phyloP scores from a whole-genome alignment of 352 stramenopile species.

The Phytophthora pini region DNA sequence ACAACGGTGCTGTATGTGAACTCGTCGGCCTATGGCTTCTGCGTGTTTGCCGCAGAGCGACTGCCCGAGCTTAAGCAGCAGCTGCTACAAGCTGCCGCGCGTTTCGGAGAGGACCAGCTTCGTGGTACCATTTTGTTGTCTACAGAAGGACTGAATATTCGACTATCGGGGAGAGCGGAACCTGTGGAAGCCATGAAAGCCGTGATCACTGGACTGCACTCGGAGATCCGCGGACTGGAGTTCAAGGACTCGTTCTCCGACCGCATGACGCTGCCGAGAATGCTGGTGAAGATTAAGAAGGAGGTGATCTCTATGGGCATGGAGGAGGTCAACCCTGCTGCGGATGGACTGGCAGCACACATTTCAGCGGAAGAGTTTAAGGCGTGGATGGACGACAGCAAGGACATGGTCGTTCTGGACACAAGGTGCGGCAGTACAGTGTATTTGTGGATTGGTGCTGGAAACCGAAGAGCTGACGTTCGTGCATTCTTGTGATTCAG shows the following conservation, averaged over 20 bases:
- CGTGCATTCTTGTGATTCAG: slow-evolving; percentile 25
- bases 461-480: slow-evolving; percentile 14
- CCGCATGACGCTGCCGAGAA: slow-evolving; percentile 62
- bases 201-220: slow-evolving; percentile 45
- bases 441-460: not conserved
- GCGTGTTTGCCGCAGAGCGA: slow-evolving; percentile 46
- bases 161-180: slow-evolving; percentile 52
- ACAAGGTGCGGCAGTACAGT: slow-evolving; percentile 46
- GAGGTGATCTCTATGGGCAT: slow-evolving; percentile 82
- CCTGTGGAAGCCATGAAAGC: slow-evolving; percentile 60
- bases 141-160: slow-evolving; percentile 73
- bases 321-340: slow-evolving; percentile 45
- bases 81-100: slow-evolving; percentile 35
- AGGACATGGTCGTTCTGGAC: slow-evolving; percentile 75
- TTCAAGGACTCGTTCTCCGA: slow-evolving; percentile 75
- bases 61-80: slow-evolving; percentile 49
- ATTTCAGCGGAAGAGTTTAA: slow-evolving; percentile 74
- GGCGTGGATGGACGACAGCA: slow-evolving; percentile 64
- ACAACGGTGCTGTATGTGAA: slow-evolving; percentile 44
- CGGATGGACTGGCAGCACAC: slow-evolving; percentile 60
- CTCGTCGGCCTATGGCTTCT: slow-evolving; percentile 80
- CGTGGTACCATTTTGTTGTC: slow-evolving; percentile 75
- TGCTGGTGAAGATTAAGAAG: slow-evolving; percentile 80
- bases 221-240: slow-evolving; percentile 48
- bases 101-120: slow-evolving; percentile 43